Evolutionary conservation across 148 eudicot genomes (phyloP).

Genomic region (Mesembryanthemum crystallinum): DNA sequence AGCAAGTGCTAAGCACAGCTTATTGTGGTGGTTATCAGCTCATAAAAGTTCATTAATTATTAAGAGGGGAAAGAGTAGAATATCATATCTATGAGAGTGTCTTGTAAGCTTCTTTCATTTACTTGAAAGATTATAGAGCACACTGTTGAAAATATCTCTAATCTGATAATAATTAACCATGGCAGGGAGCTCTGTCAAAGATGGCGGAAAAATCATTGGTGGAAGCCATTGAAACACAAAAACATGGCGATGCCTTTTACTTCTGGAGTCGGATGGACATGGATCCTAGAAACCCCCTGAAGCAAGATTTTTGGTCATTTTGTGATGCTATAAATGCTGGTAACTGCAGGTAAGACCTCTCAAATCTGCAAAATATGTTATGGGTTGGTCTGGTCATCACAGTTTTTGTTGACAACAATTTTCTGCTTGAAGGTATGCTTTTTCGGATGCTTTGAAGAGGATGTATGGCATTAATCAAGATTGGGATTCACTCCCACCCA

Average conservation of each 20-base stretch:
- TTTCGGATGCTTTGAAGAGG: constrained; percentile 64
- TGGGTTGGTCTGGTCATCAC: neutral
- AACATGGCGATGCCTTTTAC: constrained; percentile 72
- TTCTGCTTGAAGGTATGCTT: constrained; percentile 56
- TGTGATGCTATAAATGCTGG: constrained; percentile 96
- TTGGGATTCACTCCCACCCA: constrained; percentile 55
- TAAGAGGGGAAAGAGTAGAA: too few relatives aligned
- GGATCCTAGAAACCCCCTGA: constrained; percentile 69
- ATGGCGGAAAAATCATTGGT: constrained; percentile 68
- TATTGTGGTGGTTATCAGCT: too few relatives aligned
- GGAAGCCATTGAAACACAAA: constrained; percentile 56
- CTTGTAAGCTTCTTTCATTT: neutral
- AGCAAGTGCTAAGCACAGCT: too few relatives aligned
- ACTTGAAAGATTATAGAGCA: neutral
- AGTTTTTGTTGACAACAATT: neutral
- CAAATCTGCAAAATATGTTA: neutral
- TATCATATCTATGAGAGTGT: too few relatives aligned
- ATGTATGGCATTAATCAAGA: constrained; percentile 67
- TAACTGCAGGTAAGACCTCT: constrained; percentile 70
- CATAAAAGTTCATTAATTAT: too few relatives aligned
- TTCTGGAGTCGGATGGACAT: constrained; percentile 86
- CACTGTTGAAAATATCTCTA: neutral
- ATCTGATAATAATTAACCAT: constrained; percentile 8
- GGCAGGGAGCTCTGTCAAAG: constrained; percentile 67
- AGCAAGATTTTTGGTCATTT: constrained; percentile 90